These are phyloP conservation scores for Plantago elongata DNA, from an alignment of 257 asterid genomes.

Conservation along the genomic window DNA sequence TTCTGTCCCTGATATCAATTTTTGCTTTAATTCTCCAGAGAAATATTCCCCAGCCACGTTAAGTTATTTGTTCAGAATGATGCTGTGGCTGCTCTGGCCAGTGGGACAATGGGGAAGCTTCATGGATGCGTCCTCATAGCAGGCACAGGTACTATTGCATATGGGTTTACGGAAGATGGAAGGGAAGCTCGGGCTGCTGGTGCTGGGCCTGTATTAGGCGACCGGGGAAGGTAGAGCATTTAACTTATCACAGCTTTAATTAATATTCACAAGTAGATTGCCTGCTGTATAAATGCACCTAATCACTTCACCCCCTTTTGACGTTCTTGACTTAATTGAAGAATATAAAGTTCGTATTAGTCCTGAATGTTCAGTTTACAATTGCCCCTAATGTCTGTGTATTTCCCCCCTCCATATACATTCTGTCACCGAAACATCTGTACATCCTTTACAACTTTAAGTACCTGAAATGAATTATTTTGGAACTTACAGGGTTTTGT, in stretches of 20 bases:
- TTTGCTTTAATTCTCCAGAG: conserved; percentile 33
- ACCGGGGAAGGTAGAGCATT: conserved; percentile 73
- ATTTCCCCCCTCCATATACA: too few relatives aligned
- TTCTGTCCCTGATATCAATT: conserved; percentile 5
- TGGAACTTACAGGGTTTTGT: too few relatives aligned
- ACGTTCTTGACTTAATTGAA: too few relatives aligned
- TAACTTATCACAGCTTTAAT: background rate
- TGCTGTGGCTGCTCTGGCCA: conserved; percentile 83
- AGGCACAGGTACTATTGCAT: conserved; percentile 87
- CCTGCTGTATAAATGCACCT: background rate
- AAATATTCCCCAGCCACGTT: conserved; percentile 71
- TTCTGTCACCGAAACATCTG: too few relatives aligned
- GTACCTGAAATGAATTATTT: too few relatives aligned
- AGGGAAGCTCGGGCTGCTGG: conserved; percentile 89
- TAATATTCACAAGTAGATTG: background rate
- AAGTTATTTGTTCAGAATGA: conserved; percentile 73
- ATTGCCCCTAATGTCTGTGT: too few relatives aligned
- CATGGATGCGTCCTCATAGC: conserved; percentile 90
- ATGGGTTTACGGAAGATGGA: conserved; percentile 80
- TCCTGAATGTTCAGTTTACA: too few relatives aligned
- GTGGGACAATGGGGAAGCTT: conserved; percentile 88
- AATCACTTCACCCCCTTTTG: too few relatives aligned
- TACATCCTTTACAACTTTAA: too few relatives aligned
- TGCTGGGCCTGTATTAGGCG: conserved; percentile 89
- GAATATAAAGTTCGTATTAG: too few relatives aligned